Evolutionary conservation across 2,329 filamentous ascomycete species (phyloP), one percentile per base, ranked within the genome.

Genomic region (Fusarium bactridioides): DNA sequence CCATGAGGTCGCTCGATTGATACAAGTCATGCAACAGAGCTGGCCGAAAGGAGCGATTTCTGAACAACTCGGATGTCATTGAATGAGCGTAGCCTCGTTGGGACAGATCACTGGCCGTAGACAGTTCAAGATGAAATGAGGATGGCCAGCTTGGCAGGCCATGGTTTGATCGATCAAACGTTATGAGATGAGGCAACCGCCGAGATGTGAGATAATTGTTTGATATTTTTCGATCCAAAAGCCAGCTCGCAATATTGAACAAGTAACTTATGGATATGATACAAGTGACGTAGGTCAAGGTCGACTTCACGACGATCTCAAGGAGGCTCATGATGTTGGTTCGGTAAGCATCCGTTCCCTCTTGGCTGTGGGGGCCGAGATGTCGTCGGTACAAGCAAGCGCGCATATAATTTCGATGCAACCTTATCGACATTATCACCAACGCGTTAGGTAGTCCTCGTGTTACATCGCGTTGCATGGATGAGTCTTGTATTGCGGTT

Each of bases 21-120:
- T 61, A 74, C 74, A 76, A 66, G 54, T 70, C 66, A 68, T 76
- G 76, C 68, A 76, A 69, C 68, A 71, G 54, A 51, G 48, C 33
- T 64, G 72, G 43, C 64, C 65, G 55, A 62, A 62, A 68, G 50
- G 67, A 50, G 64, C 55, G 56, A 56, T 63, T 69, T 45, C 56
- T 59, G 55, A 59, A 64, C 63, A 45, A 62, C 43, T 67, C 35
- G 45, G 44, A 74, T 60, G 67, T 51, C 64, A 53, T 68, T 59
- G 45, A 57, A 56, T 61, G 38, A 58, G 33, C 27, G 50, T 29
- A 53, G 33, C 23, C 48, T 67, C 18, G 29, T 43, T 43, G 38
- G 29, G 35, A 41, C 37, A 61, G 35, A 55, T 68, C 64, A 68
- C 64, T 68, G 65, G 65, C 31, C 43, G 19, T 63, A 31, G 25